phyloP scores from a whole-genome alignment of 192 early-diverging fungal genomes.

The Podochytrium sp. region DNA sequence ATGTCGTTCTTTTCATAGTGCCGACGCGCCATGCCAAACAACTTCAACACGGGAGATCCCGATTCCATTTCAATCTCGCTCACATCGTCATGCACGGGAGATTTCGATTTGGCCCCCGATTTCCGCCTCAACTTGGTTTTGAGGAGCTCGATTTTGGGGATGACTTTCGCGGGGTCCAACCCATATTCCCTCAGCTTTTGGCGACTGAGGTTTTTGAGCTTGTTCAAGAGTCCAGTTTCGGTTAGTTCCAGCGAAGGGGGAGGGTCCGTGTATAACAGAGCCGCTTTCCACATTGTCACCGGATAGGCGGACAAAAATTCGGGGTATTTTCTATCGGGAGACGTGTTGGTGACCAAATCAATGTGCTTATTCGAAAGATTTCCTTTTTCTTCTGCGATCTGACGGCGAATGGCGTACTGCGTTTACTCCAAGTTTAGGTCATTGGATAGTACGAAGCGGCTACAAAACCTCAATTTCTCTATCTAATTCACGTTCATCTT shows the following conservation, averaged over 20 bases:
- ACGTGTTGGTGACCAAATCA: conserved; percentile 3
- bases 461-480: conserved; percentile 54
- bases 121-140: conserved; percentile 19
- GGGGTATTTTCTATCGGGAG: conserved; percentile 7
- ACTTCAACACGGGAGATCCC: conserved; percentile 13
- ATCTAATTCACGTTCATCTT: conserved; percentile 53
- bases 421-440: not conserved
- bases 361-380: not conserved
- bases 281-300: conserved; percentile 56
- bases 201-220: conserved; percentile 36
- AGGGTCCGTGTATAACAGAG: conserved; percentile 51
- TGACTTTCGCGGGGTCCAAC: conserved; percentile 38
- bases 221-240: conserved; percentile 37
- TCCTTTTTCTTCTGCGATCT: conserved; percentile 26
- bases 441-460: not conserved
- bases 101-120: not conserved
- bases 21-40: conserved; percentile 16
- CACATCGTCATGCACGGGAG: conserved; percentile 14
- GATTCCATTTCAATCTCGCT: conserved; percentile 23
- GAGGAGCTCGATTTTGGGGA: conserved; percentile 12
- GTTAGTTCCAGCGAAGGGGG: conserved; percentile 33
- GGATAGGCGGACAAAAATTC: conserved; percentile 50
- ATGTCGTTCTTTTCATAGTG: conserved; percentile 22
- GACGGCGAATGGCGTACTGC: conserved; percentile 30
- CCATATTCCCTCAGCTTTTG: conserved; percentile 41